Conservation (phyloP, 495 filamentous ascomycete genomes). For the Mycothermus thermophilus region DNA sequence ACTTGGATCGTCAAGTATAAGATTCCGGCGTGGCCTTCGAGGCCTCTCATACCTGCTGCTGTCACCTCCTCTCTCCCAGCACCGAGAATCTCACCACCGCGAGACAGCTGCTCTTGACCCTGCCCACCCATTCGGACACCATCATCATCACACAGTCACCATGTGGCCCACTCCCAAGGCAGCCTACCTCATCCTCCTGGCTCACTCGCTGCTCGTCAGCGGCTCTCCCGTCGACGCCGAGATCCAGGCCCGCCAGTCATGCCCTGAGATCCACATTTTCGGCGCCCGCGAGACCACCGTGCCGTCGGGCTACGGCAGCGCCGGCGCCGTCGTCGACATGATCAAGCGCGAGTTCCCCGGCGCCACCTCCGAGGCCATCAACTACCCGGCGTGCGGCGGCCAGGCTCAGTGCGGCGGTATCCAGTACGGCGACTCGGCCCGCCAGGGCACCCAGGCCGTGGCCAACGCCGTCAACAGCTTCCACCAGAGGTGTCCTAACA, state of each 20-base stretch:
- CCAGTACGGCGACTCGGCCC: slow-evolving; percentile 40
- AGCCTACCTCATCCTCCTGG: slow-evolving; percentile 16
- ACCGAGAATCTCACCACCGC: too few species aligned
- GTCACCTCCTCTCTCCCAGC: too few species aligned
- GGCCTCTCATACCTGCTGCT: too few species aligned
- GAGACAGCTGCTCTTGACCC: too few species aligned
- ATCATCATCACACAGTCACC: slow-evolving; percentile 3
- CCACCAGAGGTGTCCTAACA: slow-evolving; percentile 38
- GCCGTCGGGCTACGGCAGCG: slow-evolving; percentile 40
- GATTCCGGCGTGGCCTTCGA: background rate
- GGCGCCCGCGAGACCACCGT: slow-evolving; percentile 53
- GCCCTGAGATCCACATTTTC: slow-evolving; percentile 44
- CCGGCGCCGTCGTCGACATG: slow-evolving; percentile 39
- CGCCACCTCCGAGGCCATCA: slow-evolving; percentile 42
- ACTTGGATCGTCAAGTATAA: slow-evolving; percentile 5
- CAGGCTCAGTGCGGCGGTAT: slow-evolving; percentile 32
- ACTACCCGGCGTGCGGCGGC: slow-evolving; percentile 37
- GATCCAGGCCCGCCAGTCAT: slow-evolving; percentile 18
- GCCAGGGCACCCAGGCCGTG: slow-evolving; percentile 38
- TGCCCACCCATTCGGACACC: too few species aligned
- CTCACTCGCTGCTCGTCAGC: slow-evolving; percentile 18
- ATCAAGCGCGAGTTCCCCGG: slow-evolving; percentile 39
- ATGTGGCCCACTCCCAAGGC: slow-evolving; percentile 22
- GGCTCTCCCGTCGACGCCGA: slow-evolving; percentile 14
- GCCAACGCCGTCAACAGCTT: slow-evolving; percentile 40